A percentile compares a stretch with the other conserved stretches of the same genome.
Conservation (phyloP, 805 yeast species). For the Teunomyces atbi region DNA sequence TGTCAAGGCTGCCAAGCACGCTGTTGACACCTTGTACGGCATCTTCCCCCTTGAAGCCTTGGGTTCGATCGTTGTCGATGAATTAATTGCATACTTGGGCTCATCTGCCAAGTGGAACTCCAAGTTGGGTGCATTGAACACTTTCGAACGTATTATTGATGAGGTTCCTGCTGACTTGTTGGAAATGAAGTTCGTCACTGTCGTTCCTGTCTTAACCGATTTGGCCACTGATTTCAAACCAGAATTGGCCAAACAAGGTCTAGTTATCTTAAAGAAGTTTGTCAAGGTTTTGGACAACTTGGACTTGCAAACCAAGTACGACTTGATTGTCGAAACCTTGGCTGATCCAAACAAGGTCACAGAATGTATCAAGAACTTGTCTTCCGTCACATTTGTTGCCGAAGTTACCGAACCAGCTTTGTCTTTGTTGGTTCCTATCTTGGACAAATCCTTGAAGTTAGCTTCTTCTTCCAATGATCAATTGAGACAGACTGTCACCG, state of each 20-base stretch:
- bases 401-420: conserved; percentile 97
- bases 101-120: conserved; percentile 94
- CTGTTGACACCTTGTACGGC: conserved; percentile 68
- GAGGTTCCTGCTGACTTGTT: conserved; percentile 83
- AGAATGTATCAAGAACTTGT: conserved; percentile 80
- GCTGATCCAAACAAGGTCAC: conserved; percentile 89
- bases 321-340: conserved; percentile 78
- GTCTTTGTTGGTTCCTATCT: conserved; percentile 85
- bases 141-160: conserved; percentile 70
- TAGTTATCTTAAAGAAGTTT: conserved; percentile 63
- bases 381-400: conserved; percentile 95
- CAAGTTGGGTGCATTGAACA: conserved; percentile 73
- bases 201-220: conserved; percentile 84
- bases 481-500: conserved; percentile 93
- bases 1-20: conserved; percentile 79
- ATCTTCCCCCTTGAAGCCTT: conserved; percentile 76
- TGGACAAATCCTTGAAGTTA: conserved; percentile 83
- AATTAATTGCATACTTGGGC: conserved; percentile 59
- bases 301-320: conserved; percentile 84
- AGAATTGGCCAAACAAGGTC: conserved; percentile 85
- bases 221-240: conserved; percentile 95
- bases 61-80: conserved; percentile 65
- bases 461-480: conserved; percentile 93
- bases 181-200: conserved; percentile 73
- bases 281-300: conserved; percentile 87